Evolutionary conservation across 1,139 yeast species (phyloP), one percentile per base, ranked within the genome.

Genomic region (Candida gigantensis): DNA sequence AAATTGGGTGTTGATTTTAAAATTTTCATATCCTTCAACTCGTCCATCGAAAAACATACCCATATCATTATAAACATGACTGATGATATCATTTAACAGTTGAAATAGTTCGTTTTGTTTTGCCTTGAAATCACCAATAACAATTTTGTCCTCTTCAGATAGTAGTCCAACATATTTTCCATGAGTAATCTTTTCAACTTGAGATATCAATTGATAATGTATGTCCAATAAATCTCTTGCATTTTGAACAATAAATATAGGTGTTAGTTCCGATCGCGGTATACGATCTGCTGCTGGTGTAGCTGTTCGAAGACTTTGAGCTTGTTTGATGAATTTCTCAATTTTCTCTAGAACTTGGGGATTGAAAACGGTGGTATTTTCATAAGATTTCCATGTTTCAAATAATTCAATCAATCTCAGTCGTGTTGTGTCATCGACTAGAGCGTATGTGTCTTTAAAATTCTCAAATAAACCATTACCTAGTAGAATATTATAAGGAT

Each of bases 401-500:
- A 68, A 70, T 35, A 69, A 47, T 36, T 65, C 24, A 13, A 30
- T 35, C 21, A 45, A 34, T 9, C 23, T 26, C 5, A 19, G 27
- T 23, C 49, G 53, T 10, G 72, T 66, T 4, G 57, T 52, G 43
- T 68, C 74, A 17, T 68, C 59, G 12, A 68, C 72, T 28, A 65
- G 54, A 30, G 63, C 50, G 45, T 68, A 71, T 2, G 70, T 58
- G 30, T 65, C 69, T 6, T 69, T 60, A 51, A 66, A 71, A 21
- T 58, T 50, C 36, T 55, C 54, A 51, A 57, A 66, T 33, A 71
- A 47, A 38, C 60, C 58, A 21, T 52, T 44, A 24, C 66, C 62
- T 46, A 70, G 68, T 30, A 68, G 47, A 28, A 65, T 45, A 44
- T 66, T 68, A 49, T 68, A 71, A 4, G 77, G 76, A 40, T 63